Conservation (phyloP, 176 grass and related monocot species). For the Bothriochloa decipiens region DNA sequence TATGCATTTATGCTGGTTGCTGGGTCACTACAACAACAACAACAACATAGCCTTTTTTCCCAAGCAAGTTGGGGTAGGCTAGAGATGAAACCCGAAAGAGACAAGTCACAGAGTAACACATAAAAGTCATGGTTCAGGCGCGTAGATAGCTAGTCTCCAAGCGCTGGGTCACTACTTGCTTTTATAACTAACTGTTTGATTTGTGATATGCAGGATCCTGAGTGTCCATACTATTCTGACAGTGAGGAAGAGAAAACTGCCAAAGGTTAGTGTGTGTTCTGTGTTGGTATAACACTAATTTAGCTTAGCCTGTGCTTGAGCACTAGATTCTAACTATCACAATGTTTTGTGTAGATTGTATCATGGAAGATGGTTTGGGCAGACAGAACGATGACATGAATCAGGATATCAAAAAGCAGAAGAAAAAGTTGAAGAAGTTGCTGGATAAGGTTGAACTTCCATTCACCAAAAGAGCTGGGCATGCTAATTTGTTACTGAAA, state of each 20-base stretch:
- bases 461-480: neutral
- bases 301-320: neutral
- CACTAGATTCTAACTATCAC: constrained; percentile 27
- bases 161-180: neutral
- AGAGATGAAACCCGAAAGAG: too few relatives aligned
- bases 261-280: constrained; percentile 52
- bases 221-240: constrained; percentile 82
- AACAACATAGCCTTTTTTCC: too few relatives aligned
- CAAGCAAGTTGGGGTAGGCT: too few relatives aligned
- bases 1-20: too few relatives aligned
- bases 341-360: constrained; percentile 50
- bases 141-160: too few relatives aligned
- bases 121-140: too few relatives aligned
- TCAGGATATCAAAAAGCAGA: constrained; percentile 57
- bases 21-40: too few relatives aligned
- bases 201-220: constrained; percentile 64
- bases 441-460: constrained; percentile 61
- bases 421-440: constrained; percentile 76
- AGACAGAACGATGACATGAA: constrained; percentile 64
- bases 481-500: neutral
- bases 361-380: constrained; percentile 42
- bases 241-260: constrained; percentile 47
- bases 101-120: too few relatives aligned
- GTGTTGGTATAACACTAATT: neutral
- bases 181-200: constrained; percentile 17